Percentiles rank a stretch among this genome's conserved stretches.
Evolutionary conservation across 257 asterid species (phyloP).

Genomic region (Parsonsia alboflavescens): DNA sequence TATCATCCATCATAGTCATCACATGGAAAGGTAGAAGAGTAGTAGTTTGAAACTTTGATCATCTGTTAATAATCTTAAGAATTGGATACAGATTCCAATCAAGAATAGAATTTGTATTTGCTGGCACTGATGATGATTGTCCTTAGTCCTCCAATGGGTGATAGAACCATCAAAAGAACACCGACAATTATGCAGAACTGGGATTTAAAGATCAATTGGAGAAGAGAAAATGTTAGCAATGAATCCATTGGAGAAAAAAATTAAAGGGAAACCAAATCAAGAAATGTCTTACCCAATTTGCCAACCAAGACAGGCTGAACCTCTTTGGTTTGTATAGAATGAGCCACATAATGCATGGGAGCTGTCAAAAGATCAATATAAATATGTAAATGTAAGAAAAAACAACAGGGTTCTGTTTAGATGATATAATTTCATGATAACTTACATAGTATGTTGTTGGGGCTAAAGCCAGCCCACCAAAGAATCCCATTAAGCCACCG

Average conservation of each 20-base stretch:
- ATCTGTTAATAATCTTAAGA: neutral
- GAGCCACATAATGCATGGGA: slow-evolving; percentile 42
- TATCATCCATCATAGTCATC: too few relatives aligned
- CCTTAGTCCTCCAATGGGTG: slow-evolving; percentile 31
- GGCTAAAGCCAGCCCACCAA: slow-evolving; percentile 85
- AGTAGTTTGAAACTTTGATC: neutral
- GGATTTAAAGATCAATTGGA: neutral
- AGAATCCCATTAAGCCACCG: slow-evolving; percentile 81
- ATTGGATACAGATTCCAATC: slow-evolving; percentile 1
- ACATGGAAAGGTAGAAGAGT: too few relatives aligned
- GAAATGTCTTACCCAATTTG: slow-evolving; percentile 24
- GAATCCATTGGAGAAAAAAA: neutral
- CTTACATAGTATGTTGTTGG: slow-evolving; percentile 82
- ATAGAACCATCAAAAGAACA: slow-evolving; percentile 12
- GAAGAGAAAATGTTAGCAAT: neutral
- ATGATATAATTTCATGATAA: neutral
- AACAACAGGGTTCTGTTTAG: neutral
- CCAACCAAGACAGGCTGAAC: slow-evolving; percentile 31
- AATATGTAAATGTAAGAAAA: too few relatives aligned
- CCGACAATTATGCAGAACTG: slow-evolving; percentile 26
- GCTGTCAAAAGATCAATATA: slow-evolving; percentile 13
- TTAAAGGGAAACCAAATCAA: too few relatives aligned
- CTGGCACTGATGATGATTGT: slow-evolving; percentile 13
- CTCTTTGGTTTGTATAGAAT: slow-evolving; percentile 26
- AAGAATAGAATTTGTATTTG: slow-evolving; percentile 24